phyloP scores from a whole-genome alignment of 805 yeast species.

The Suhomyces tanzawaensis region DNA sequence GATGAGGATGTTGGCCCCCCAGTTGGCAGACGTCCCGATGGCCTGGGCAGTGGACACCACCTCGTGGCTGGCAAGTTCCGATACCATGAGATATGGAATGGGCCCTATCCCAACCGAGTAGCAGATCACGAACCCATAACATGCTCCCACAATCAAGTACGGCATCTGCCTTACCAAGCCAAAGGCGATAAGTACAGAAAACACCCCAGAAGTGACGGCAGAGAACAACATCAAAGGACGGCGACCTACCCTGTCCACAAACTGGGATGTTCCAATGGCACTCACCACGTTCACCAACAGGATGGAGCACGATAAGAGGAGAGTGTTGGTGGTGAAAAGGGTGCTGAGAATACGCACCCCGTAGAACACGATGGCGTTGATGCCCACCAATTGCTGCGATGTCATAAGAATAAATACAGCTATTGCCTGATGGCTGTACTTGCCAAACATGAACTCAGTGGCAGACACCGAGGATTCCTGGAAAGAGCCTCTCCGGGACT shows the following conservation, averaged over 20 bases:
- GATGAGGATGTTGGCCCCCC: slow-evolving; percentile 32
- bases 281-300: slow-evolving; percentile 18
- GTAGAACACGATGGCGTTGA: slow-evolving; percentile 25
- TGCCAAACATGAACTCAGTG: slow-evolving; percentile 21
- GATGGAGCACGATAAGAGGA: slow-evolving; percentile 16
- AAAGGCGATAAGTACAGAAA: slow-evolving; percentile 24
- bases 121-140: slow-evolving; percentile 33
- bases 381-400: slow-evolving; percentile 34
- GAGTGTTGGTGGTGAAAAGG: slow-evolving; percentile 14
- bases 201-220: slow-evolving; percentile 19
- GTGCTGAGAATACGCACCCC: slow-evolving; percentile 19
- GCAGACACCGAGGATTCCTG: slow-evolving; percentile 25
- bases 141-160: slow-evolving; percentile 20
- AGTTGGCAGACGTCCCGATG: slow-evolving; percentile 33
- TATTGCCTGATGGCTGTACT: background rate
- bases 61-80: slow-evolving; percentile 34
- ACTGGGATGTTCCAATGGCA: slow-evolving; percentile 14
- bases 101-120: slow-evolving; percentile 38
- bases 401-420: slow-evolving; percentile 38
- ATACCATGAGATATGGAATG: slow-evolving; percentile 37
- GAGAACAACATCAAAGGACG: slow-evolving; percentile 29
- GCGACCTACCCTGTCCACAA: slow-evolving; percentile 19
- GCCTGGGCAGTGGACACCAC: slow-evolving; percentile 35
- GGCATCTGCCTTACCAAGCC: slow-evolving; percentile 20
- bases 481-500: slow-evolving; percentile 27